Conservation (phyloP, 2,329 filamentous ascomycete genomes). For the Epichloe sylvatica region DNA sequence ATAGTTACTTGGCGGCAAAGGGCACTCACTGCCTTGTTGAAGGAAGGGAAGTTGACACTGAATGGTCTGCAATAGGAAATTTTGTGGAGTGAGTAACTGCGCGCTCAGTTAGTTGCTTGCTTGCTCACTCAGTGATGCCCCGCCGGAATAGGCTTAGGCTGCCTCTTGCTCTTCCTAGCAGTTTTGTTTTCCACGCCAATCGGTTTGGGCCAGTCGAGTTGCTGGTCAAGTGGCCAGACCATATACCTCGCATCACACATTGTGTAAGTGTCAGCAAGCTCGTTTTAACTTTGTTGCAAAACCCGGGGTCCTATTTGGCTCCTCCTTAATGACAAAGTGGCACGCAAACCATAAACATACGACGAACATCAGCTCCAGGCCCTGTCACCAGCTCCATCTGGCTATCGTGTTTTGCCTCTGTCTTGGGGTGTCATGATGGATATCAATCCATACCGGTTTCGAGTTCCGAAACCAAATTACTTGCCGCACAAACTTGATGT, state of each 20-base stretch:
- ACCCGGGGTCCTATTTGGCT: not conserved
- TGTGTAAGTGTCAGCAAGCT: not conserved
- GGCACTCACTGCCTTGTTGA: not conserved
- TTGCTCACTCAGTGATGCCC: not conserved
- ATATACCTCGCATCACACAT: no score
- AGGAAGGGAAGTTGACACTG: not conserved
- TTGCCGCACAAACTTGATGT: conserved; percentile 39
- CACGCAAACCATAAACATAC: not conserved
- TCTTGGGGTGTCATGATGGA: conserved; percentile 15
- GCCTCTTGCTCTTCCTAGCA: not conserved
- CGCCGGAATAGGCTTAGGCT: not conserved
- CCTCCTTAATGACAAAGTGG: no score
- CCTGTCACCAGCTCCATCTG: not conserved
- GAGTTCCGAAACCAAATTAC: conserved; percentile 46
- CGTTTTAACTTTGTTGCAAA: not conserved
- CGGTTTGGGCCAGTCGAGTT: not conserved
- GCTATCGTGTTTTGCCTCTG: not conserved
- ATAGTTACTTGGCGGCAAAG: not conserved
- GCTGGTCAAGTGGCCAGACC: not conserved
- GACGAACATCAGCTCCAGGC: not conserved
- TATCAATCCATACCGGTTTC: conserved; percentile 35
- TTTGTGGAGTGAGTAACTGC: not conserved
- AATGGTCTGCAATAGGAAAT: not conserved
- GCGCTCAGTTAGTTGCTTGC: no score
- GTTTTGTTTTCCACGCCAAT: not conserved